Evolutionary conservation across 169 alveolate genomes (phyloP).

Genomic region (Eimeria maxima): DNA sequence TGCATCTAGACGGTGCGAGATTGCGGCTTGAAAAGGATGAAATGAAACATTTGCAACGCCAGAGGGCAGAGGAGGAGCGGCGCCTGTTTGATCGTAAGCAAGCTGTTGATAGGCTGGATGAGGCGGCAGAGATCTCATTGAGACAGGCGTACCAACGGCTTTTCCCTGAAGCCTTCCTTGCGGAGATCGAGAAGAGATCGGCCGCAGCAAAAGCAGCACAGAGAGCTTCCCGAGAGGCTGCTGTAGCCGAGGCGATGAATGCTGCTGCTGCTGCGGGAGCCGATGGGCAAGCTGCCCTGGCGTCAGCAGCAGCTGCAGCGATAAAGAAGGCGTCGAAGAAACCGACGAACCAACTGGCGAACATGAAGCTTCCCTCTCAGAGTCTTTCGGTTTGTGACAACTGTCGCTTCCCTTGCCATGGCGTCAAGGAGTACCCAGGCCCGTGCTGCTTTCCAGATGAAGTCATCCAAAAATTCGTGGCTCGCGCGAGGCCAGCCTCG

Average conservation of each 20-base stretch:
- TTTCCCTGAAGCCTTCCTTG: conserved; percentile 82
- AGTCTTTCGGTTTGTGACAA: conserved; percentile 79
- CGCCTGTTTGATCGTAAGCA: conserved; percentile 78
- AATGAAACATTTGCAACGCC: conserved; percentile 68
- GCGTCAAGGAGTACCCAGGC: conserved; percentile 81
- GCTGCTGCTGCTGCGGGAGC: conserved; percentile 78
- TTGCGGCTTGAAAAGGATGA: conserved; percentile 77
- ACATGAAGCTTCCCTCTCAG: conserved; percentile 81
- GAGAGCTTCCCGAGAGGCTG: conserved; percentile 76
- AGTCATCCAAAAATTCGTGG: conserved; percentile 70
- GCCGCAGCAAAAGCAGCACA: conserved; percentile 81
- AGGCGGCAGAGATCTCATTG: conserved; percentile 74
- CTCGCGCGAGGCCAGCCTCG: conserved; percentile 61
- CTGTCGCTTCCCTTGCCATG: conserved; percentile 83
- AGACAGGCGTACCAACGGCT: conserved; percentile 83
- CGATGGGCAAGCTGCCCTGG: conserved; percentile 71
- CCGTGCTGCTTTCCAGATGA: conserved; percentile 83
- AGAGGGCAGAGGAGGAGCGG: conserved; percentile 87
- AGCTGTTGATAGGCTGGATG: conserved; percentile 75
- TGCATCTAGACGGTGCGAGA: conserved; percentile 72
- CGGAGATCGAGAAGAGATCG: conserved; percentile 72
- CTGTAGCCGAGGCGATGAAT: conserved; percentile 69
- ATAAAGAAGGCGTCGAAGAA: conserved; percentile 79
- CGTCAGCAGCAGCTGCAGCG: conserved; percentile 74
- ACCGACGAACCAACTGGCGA: conserved; percentile 80